Conservation (phyloP, 345 rosid species). For the Rhodamnia argentea region DNA sequence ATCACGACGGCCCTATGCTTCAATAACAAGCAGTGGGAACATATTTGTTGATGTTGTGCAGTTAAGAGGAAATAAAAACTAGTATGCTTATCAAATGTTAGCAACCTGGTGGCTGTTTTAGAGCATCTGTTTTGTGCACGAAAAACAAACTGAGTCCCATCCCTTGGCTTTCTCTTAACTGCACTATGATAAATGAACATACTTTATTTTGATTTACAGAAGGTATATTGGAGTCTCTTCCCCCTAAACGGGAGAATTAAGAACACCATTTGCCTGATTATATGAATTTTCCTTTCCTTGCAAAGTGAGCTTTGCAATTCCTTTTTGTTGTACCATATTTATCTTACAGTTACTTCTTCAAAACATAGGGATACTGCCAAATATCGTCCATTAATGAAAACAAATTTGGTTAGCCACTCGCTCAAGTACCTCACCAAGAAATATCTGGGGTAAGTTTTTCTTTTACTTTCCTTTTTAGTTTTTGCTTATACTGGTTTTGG, state of each 20-base stretch:
- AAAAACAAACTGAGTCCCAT: background rate
- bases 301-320: background rate
- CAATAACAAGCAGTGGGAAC: background rate
- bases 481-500: background rate
- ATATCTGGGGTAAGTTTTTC: conserved; percentile 52
- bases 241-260: background rate
- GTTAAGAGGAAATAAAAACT: background rate
- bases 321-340: background rate
- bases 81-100: background rate
- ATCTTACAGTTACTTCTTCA: background rate
- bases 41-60: background rate
- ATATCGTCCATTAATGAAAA: conserved; percentile 65
- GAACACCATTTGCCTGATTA: background rate
- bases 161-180: background rate
- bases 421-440: conserved; percentile 56
- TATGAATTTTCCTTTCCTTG: background rate
- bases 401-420: conserved; percentile 68
- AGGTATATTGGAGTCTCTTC: background rate
- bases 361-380: conserved; percentile 63
- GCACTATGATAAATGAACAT: background rate
- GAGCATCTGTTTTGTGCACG: background rate
- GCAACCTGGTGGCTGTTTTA: background rate
- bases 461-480: background rate
- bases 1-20: background rate
- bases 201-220: background rate